These are phyloP conservation scores for Caloboletus firmus DNA, from an alignment of 1,284 basidiomycete species.

Conservation along the genomic window DNA sequence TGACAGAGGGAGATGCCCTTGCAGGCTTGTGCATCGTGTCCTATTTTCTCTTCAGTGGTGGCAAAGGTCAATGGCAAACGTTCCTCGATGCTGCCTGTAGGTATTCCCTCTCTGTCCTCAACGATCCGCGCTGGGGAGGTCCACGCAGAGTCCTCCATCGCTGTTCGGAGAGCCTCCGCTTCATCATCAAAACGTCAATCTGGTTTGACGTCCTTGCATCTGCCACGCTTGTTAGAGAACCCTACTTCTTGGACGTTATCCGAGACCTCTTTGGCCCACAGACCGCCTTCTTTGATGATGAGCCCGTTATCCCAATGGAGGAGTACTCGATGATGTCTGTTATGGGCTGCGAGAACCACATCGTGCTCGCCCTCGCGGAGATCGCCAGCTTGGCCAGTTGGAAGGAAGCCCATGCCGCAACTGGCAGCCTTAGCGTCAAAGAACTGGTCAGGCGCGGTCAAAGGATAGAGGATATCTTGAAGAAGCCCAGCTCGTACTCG, in stretches of 20 bases:
- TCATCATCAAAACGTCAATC: slow-evolving; percentile 77
- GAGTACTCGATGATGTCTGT: slow-evolving; percentile 68
- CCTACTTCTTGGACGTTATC: slow-evolving; percentile 59
- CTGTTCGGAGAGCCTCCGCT: slow-evolving; percentile 51
- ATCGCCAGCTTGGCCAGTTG: slow-evolving; percentile 64
- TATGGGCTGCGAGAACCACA: slow-evolving; percentile 82
- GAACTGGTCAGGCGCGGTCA: slow-evolving; percentile 55
- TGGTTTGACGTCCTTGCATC: slow-evolving; percentile 84
- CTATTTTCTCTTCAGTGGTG: slow-evolving; percentile 71
- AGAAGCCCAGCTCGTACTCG: slow-evolving; percentile 21
- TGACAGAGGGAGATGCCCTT: slow-evolving; percentile 67
- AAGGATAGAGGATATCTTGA: slow-evolving; percentile 50
- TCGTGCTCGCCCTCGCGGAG: slow-evolving; percentile 77
- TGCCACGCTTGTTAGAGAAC: slow-evolving; percentile 59
- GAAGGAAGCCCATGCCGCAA: slow-evolving; percentile 48
- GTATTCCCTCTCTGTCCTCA: slow-evolving; percentile 53
- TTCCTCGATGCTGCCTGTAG: slow-evolving; percentile 60
- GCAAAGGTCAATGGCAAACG: slow-evolving; percentile 61
- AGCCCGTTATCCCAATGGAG: slow-evolving; percentile 23
- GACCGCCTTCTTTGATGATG: slow-evolving; percentile 31
- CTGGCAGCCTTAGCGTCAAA: slow-evolving; percentile 52
- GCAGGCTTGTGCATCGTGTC: slow-evolving; percentile 73
- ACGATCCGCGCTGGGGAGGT: slow-evolving; percentile 30
- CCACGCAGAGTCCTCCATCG: slow-evolving; percentile 47
- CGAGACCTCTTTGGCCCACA: slow-evolving; percentile 53